A percentile compares a stretch with the other conserved stretches of the same genome.
These are phyloP conservation scores for Camellia japonica DNA, from an alignment of 148 eudicot genomes.

Conservation along the genomic window DNA sequence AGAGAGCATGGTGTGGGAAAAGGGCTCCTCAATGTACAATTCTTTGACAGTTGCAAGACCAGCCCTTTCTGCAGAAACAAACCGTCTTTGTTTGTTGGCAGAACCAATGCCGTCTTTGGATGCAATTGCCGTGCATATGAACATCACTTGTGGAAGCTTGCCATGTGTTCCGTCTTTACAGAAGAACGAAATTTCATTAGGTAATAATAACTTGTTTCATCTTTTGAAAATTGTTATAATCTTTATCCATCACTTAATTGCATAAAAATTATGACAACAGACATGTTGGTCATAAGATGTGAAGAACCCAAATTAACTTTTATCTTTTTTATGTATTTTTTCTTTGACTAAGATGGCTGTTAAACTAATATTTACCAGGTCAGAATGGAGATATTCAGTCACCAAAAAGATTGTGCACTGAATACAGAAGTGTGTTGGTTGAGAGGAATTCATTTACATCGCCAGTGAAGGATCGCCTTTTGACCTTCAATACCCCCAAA, in stretches of 20 bases:
- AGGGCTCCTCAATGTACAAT: slow-evolving; percentile 98
- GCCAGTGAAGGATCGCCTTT: slow-evolving; percentile 87
- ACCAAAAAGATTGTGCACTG: slow-evolving; percentile 79
- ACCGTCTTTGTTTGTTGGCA: slow-evolving; percentile 77
- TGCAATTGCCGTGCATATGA: slow-evolving; percentile 74
- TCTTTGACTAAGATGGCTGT: not conserved
- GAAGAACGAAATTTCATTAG: slow-evolving; percentile 54
- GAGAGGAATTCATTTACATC: slow-evolving; percentile 88
- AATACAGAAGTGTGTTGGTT: slow-evolving; percentile 81
- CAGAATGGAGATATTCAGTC: slow-evolving; percentile 81
- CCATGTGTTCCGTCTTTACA: slow-evolving; percentile 55
- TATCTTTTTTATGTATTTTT: not conserved
- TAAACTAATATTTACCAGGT: slow-evolving; percentile 43
- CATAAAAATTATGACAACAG: not conserved
- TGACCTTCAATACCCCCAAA: slow-evolving; percentile 58
- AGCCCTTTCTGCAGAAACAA: slow-evolving; percentile 67
- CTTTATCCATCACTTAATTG: not conserved
- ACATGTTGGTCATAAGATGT: not conserved
- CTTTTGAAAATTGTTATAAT: not conserved
- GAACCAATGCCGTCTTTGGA: slow-evolving; percentile 98
- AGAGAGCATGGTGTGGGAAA: slow-evolving; percentile 99
- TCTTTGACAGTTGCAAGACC: slow-evolving; percentile 84
- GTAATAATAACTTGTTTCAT: slow-evolving; percentile 37
- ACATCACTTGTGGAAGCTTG: slow-evolving; percentile 64
- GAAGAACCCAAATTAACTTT: not conserved